Evolutionary conservation across 257 asterid species (phyloP).

Genomic region (Henckelia pumila): DNA sequence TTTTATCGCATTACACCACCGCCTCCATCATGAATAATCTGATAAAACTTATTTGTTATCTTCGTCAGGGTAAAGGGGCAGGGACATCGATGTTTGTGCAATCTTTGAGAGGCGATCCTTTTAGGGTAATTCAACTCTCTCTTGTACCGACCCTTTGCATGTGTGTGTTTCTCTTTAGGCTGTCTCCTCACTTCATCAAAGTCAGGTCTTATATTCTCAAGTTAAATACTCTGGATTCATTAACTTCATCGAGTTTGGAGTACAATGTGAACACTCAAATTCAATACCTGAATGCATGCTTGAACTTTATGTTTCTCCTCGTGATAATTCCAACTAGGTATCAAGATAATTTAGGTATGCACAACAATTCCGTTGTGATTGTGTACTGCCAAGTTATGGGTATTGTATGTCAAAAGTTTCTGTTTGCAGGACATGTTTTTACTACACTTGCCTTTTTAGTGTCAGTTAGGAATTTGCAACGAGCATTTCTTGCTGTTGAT

Average conservation of each 20-base stretch:
- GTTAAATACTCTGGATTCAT: constrained; percentile 9
- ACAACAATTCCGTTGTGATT: constrained; percentile 5
- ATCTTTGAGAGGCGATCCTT: constrained; percentile 92
- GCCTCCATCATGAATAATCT: constrained; percentile 12
- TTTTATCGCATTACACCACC: constrained; percentile 15
- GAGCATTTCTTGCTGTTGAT: constrained; percentile 22
- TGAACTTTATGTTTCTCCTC: neutral
- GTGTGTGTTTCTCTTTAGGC: neutral
- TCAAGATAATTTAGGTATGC: constrained; percentile 1
- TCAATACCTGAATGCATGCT: neutral
- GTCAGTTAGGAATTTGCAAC: neutral
- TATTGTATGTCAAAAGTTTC: constrained; percentile 11
- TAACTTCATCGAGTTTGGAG: neutral
- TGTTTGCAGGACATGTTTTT: neutral
- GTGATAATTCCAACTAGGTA: constrained; percentile 16
- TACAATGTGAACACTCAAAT: neutral
- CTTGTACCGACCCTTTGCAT: neutral
- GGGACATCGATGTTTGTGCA: constrained; percentile 93
- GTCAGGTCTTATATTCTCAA: constrained; percentile 15
- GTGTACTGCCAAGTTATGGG: constrained; percentile 1
- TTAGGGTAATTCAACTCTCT: constrained; percentile 52
- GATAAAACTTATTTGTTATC: constrained; percentile 17
- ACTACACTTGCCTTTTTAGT: neutral
- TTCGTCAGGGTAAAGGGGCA: constrained; percentile 77
- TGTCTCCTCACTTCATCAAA: constrained; percentile 1